These are phyloP conservation scores for Tricholoma saponaceum DNA, from an alignment of 768 basidiomycete genomes.

Conservation along the genomic window DNA sequence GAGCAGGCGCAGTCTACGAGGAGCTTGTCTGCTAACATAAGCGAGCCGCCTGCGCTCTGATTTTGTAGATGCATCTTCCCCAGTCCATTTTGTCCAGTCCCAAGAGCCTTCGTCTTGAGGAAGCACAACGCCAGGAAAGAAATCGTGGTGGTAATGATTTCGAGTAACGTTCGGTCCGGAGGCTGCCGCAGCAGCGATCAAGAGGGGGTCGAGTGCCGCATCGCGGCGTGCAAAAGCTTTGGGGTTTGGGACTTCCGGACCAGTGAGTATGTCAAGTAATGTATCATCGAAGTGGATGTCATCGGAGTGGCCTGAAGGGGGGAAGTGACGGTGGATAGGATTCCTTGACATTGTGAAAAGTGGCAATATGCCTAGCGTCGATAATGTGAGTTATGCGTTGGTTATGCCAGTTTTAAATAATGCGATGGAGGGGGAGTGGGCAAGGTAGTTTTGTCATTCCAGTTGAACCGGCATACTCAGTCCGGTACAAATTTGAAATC, in stretches of 20 bases:
- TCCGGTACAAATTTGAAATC: too few species aligned
- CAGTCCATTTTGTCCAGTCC: slow-evolving; percentile 56
- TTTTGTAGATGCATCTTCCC: slow-evolving; percentile 34
- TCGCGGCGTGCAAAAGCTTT: slow-evolving; percentile 58
- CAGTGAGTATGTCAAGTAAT: slow-evolving; percentile 64
- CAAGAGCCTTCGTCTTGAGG: slow-evolving; percentile 48
- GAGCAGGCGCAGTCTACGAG: slow-evolving; percentile 56
- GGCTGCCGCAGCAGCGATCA: slow-evolving; percentile 73
- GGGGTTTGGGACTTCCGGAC: slow-evolving; percentile 36
- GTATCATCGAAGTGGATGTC: slow-evolving; percentile 46
- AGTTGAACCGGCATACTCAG: background rate
- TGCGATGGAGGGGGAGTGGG: too few species aligned
- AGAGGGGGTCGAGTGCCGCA: slow-evolving; percentile 71
- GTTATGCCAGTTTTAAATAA: background rate
- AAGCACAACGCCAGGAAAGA: slow-evolving; percentile 57
- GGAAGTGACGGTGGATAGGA: slow-evolving; percentile 16
- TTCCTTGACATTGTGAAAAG: slow-evolving; percentile 12
- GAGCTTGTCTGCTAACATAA: slow-evolving; percentile 75
- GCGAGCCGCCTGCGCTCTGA: slow-evolving; percentile 44
- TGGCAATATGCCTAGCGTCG: background rate
- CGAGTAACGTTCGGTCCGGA: slow-evolving; percentile 77
- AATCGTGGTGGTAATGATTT: slow-evolving; percentile 83
- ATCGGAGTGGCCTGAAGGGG: slow-evolving; percentile 12
- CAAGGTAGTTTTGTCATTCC: background rate
- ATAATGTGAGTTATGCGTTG: too few species aligned